These are phyloP conservation scores for Syncephalis plumigaleata DNA, from an alignment of 371 early-diverging fungal species.

Conservation along the genomic window DNA sequence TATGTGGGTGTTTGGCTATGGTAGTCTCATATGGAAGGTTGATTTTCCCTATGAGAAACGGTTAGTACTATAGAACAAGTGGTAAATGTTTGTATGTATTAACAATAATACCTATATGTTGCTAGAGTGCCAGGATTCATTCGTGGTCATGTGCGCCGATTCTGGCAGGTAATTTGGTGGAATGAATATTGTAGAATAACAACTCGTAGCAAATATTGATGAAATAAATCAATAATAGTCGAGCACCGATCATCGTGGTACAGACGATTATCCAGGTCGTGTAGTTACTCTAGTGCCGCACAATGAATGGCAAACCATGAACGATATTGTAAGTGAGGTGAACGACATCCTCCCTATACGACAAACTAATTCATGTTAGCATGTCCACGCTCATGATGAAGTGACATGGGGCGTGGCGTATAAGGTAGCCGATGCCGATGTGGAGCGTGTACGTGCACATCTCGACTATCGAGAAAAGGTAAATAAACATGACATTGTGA, in stretches of 20 bases:
- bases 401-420: conserved; percentile 79
- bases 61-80: conserved; percentile 2
- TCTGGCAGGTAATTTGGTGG: conserved; percentile 83
- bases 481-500: too few relatives aligned
- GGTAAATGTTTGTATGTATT: neutral
- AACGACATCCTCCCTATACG: neutral
- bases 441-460: conserved; percentile 43
- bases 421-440: conserved; percentile 45
- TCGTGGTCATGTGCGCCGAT: conserved; percentile 62
- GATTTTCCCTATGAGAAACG: conserved; percentile 20
- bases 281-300: conserved; percentile 75
- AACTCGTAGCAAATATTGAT: neutral
- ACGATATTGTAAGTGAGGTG: conserved; percentile 10
- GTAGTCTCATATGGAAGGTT: conserved; percentile 72
- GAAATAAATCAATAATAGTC: conserved; percentile 20
- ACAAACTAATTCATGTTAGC: too few relatives aligned
- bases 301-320: conserved; percentile 33
- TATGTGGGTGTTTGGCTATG: conserved; percentile 86
- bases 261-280: conserved; percentile 62
- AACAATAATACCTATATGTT: too few relatives aligned
- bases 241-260: conserved; percentile 84
- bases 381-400: conserved; percentile 26
- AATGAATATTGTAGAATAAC: neutral
- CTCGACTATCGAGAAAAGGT: conserved; percentile 81
- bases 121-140: conserved; percentile 52